A percentile compares a stretch with the other conserved stretches of the same genome.
These are phyloP conservation scores for Leccinellum rugosiceps DNA, from an alignment of 768 basidiomycete species.

Conservation along the genomic window DNA sequence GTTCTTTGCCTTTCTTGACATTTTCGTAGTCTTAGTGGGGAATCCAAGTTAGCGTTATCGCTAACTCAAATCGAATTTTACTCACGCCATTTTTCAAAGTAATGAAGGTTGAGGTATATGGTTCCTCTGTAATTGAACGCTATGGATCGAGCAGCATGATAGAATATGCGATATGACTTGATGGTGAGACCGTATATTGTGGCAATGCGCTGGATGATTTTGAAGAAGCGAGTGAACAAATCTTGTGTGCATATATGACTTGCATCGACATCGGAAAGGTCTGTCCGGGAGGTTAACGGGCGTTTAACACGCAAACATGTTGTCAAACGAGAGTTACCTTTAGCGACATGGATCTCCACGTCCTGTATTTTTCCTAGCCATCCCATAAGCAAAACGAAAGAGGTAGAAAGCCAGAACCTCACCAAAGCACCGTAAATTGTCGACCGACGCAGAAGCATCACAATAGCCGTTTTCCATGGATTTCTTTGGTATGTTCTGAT, in stretches of 20 bases:
- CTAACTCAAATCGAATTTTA: constrained; percentile 8
- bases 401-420: constrained; percentile 12
- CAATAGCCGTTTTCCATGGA: constrained; percentile 66
- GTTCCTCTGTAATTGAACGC: constrained; percentile 88
- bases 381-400: background rate
- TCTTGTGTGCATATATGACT: constrained; percentile 33
- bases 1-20: background rate
- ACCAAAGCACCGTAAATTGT: constrained; percentile 57
- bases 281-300: constrained; percentile 32
- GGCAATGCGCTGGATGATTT: constrained; percentile 59
- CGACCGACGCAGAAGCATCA: constrained; percentile 59
- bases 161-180: constrained; percentile 76
- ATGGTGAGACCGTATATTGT: constrained; percentile 70
- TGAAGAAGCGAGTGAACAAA: constrained; percentile 61
- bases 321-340: constrained; percentile 38
- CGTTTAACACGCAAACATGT: background rate
- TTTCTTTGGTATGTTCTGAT: constrained; percentile 57
- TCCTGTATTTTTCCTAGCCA: constrained; percentile 49
- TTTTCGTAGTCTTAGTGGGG: constrained; percentile 2
- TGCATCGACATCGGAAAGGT: constrained; percentile 46
- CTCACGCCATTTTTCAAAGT: constrained; percentile 82
- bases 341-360: constrained; percentile 55
- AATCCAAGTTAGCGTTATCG: background rate
- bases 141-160: constrained; percentile 72
- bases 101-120: constrained; percentile 82